A percentile compares a stretch with the other conserved stretches of the same genome.
Evolutionary conservation across 2,329 filamentous ascomycete species (phyloP).

Genomic region (Calonectria hawksworthii): DNA sequence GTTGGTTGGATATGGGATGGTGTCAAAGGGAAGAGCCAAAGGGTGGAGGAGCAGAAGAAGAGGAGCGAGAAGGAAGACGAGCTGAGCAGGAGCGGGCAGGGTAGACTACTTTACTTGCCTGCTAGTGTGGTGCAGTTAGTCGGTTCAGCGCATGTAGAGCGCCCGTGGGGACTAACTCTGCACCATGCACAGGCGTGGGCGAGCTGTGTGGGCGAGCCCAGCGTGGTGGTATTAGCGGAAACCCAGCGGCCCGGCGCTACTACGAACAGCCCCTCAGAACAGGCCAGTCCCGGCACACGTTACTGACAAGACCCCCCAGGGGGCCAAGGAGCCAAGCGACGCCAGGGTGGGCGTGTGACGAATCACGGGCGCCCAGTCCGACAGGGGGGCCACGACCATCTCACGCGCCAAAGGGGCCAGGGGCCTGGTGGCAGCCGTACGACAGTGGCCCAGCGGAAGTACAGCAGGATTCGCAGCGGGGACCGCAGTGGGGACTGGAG

Average conservation of each 20-base stretch:
- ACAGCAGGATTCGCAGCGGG: conserved; percentile 4
- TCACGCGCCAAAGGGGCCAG: conserved; percentile 29
- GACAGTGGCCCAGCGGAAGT: conserved; percentile 26
- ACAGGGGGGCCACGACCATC: conserved; percentile 32
- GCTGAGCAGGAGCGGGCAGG: conserved; percentile 32
- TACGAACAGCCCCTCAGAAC: conserved; percentile 28
- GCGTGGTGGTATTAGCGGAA: conserved; percentile 45
- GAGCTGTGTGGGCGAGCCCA: conserved; percentile 31
- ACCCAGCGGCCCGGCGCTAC: conserved; percentile 44
- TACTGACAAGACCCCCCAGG: conserved; percentile 7
- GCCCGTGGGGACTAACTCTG: conserved; percentile 23
- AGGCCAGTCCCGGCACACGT: neutral
- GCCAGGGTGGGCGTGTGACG: conserved; percentile 33
- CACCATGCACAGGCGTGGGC: conserved; percentile 21
- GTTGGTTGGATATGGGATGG: neutral
- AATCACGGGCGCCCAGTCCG: conserved; percentile 34
- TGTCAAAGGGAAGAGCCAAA: conserved; percentile 7
- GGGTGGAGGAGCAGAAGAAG: conserved; percentile 16
- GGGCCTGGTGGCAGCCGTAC: conserved; percentile 36
- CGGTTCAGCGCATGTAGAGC: conserved; percentile 10
- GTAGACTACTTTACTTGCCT: conserved; percentile 35
- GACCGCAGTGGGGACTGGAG: neutral
- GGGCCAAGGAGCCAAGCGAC: conserved; percentile 19
- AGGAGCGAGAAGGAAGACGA: conserved; percentile 30
- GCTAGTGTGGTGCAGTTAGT: conserved; percentile 17